Evolutionary conservation across 352 stramenopile species (phyloP).

Genomic region (Globisporangium spiculum): DNA sequence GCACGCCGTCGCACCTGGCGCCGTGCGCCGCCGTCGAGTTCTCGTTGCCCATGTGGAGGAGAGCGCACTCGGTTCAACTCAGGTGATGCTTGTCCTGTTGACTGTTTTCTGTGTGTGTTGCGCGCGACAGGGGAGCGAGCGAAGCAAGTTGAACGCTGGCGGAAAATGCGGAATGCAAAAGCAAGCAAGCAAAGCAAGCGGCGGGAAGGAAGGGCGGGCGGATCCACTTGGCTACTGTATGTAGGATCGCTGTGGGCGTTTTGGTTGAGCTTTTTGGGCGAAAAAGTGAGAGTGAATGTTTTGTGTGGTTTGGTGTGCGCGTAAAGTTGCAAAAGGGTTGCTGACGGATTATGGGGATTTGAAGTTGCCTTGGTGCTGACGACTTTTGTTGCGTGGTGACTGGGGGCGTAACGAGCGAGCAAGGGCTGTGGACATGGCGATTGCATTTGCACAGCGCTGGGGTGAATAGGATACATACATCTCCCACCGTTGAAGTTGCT

Average conservation of each 20-base stretch:
- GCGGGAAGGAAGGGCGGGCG: not conserved
- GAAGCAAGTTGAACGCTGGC: not conserved
- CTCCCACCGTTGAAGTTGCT: not conserved
- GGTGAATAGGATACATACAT: not conserved
- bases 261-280: not conserved
- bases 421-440: not conserved
- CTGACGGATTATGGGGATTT: not conserved
- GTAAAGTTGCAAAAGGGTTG: not conserved
- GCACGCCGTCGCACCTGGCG: conserved; percentile 48
- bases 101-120: not conserved
- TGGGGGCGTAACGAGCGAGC: not conserved
- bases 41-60: conserved; percentile 47
- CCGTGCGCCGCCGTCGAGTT: conserved; percentile 35
- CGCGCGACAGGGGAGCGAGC: not conserved
- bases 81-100: not conserved
- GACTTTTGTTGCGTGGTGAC: not conserved
- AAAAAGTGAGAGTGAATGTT: not conserved
- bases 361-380: not conserved
- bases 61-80: not conserved
- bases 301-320: conserved; percentile 1
- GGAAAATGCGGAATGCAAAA: not conserved
- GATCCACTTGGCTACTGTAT: conserved; percentile 1
- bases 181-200: too few relatives aligned
- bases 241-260: not conserved
- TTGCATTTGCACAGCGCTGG: not conserved